phyloP scores from a whole-genome alignment of 805 yeast species.

The Ogataea allantospora region DNA sequence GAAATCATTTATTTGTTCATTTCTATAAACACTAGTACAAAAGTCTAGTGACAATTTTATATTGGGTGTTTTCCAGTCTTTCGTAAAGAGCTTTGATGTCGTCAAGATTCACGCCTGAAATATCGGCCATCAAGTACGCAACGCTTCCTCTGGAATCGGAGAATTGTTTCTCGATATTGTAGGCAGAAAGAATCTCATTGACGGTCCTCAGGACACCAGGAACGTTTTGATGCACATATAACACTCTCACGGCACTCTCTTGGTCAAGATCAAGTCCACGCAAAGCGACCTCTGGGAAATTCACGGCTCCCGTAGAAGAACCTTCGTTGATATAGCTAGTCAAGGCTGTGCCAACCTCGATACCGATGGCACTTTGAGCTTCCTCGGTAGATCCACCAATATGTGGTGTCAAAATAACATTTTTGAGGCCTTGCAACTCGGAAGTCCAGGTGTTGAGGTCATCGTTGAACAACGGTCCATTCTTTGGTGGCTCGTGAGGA shows the following conservation, averaged over 20 bases:
- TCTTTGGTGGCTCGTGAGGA: slow-evolving; percentile 96
- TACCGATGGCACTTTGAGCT: slow-evolving; percentile 96
- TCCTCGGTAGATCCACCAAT: slow-evolving; percentile 99
- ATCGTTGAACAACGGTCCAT: slow-evolving; percentile 79
- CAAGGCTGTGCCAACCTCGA: slow-evolving; percentile 86
- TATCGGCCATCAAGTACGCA: slow-evolving; percentile 98
- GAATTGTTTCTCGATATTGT: slow-evolving; percentile 96
- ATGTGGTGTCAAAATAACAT: slow-evolving; percentile 92
- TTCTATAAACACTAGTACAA: slow-evolving; percentile 52
- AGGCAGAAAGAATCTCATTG: slow-evolving; percentile 88
- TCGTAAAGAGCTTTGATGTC: slow-evolving; percentile 85
- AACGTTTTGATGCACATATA: slow-evolving; percentile 95
- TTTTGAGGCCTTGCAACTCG: slow-evolving; percentile 78
- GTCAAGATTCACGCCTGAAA: slow-evolving; percentile 74
- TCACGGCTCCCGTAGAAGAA: slow-evolving; percentile 89
- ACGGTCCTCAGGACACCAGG: slow-evolving; percentile 98
- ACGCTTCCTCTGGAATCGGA: slow-evolving; percentile 96
- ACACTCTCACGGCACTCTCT: slow-evolving; percentile 84
- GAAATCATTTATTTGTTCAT: slow-evolving; percentile 1
- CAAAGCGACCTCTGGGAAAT: slow-evolving; percentile 96
- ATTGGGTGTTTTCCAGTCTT: slow-evolving; percentile 84
- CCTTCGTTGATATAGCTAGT: slow-evolving; percentile 96
- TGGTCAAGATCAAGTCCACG: slow-evolving; percentile 87
- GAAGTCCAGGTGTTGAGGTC: slow-evolving; percentile 79
- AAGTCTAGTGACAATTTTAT: slow-evolving; percentile 86